Evolutionary conservation across 2,329 filamentous ascomycete species (phyloP), one percentile per base, ranked within the genome.

Genomic region (Dissoconium aciculare): DNA sequence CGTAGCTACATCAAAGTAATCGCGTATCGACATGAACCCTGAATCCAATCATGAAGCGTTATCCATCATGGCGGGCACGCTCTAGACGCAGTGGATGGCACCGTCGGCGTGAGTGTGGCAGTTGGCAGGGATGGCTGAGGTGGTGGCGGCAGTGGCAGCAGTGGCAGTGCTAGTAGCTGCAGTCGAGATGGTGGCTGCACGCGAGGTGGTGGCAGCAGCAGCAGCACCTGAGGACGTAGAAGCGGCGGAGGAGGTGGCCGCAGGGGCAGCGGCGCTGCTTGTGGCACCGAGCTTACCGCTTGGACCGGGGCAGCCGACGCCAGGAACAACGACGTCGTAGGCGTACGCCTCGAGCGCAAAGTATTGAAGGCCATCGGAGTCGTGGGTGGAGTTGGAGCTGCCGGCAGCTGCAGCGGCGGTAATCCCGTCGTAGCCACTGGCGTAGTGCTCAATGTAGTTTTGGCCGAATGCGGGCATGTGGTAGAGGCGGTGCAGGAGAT

Each of bases 341-440:
- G 73, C 74, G 50, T 74, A 80, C 1, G 62, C 71, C 35, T 78
- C 72, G 5, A 77, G 63, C 4, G 76, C 74, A 48, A 81, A 80
- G 51, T 74, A 76, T 53, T 77, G 71, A 25, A 80, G 58, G 0
- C 66, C 63, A 39, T 77, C 65, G 17, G 66, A 73, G 53, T 80
- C 74, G 15, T 63, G 56, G 3, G 59, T 65, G 4, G 64, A 55
- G 3, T 64, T 57, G 15, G 62, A 60, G 4, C 58, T 53, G 5
- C 67, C 62, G 5, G 63, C 55, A 38, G 57, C 51, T 0, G 72
- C 70, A 14, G 73, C 57, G 9, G 61, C 59, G 1, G 75, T 30
- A 2, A 66, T 64, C 2, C 63, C 66, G 3, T 58, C 52, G 47
- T 77, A 76, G 28, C 60, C 61, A 29, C 72, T 69, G 5, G 69